Evolutionary conservation across 2,329 filamentous ascomycete species (phyloP), one percentile per base, ranked within the genome.

Genomic region (Pestalotiopsis sp.): DNA sequence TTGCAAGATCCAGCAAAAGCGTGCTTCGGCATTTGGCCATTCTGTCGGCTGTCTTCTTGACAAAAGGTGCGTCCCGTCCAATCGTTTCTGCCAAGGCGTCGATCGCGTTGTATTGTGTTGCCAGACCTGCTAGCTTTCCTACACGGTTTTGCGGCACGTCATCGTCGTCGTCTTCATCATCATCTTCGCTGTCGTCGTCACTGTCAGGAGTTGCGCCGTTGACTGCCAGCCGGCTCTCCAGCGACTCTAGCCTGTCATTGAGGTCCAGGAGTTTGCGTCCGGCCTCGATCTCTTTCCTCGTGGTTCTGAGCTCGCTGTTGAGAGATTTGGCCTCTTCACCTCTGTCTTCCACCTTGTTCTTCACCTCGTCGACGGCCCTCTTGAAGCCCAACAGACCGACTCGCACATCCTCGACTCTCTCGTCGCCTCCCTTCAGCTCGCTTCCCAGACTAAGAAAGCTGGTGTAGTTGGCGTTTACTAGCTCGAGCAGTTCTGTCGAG

Each of bases 401-500:
- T 58, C 94, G 88, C 39, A 98, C 92, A 76, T 97, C 94, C 78
- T 97, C 95, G 0, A 98, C 91, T 78, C 91, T 93, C 75, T 98
- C 95, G 76, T 97, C 95, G 7, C 97, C 97, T 2, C 95, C 95
- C 67, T 90, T 89, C 58, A 99, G 83, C 74, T 94, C 93, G 61
- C 88, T 90, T 0, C 96, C 97, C 0, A 99, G 83, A 0, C 91
- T 91, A 4, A 99, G 81, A 75, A 99, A 99, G 68, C 95, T 92
- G 62, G 94, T 92, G 79, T 99, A 98, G 81, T 99, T 97, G 65
- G 92, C 89, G 78, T 99, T 99, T 73, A 99, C 96, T 7, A 99
- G 89, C 81, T 98, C 95, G 20, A 99, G 86, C 2, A 99, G 86
- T 82, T 99, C 96, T 71, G 92, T 89, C 76, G 91, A 93, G 70